Conservation (phyloP, 805 yeast species). For the Cyberlindnera meyerae region DNA sequence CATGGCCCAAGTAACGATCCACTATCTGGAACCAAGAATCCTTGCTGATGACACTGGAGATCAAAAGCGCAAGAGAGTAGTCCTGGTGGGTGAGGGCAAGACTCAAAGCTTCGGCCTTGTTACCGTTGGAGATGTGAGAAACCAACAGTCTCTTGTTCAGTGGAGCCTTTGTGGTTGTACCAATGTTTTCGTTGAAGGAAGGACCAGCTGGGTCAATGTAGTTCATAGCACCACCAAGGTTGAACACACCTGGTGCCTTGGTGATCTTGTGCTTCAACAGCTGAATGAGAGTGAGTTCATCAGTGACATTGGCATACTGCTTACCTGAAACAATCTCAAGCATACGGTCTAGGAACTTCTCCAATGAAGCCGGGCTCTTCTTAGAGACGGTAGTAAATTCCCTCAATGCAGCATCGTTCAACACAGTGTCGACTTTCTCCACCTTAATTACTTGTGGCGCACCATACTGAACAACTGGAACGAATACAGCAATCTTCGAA, state of each 20-base stretch:
- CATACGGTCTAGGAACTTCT: slow-evolving; percentile 23
- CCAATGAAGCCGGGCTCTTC: slow-evolving; percentile 26
- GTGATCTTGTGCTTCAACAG: slow-evolving; percentile 23
- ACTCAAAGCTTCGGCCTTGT: slow-evolving; percentile 59
- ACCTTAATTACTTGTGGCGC: slow-evolving; percentile 36
- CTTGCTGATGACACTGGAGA: slow-evolving; percentile 63
- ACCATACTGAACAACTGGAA: slow-evolving; percentile 30
- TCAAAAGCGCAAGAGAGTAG: slow-evolving; percentile 72
- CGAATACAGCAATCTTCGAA: slow-evolving; percentile 38
- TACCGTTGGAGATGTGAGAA: slow-evolving; percentile 66
- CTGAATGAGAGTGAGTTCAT: slow-evolving; percentile 60
- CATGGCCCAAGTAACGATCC: slow-evolving; percentile 49
- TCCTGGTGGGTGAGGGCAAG: slow-evolving; percentile 58
- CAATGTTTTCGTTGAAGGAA: slow-evolving; percentile 1
- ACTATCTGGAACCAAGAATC: slow-evolving; percentile 56
- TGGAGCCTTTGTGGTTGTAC: slow-evolving; percentile 16
- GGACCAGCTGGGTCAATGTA: slow-evolving; percentile 12
- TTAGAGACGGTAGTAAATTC: slow-evolving; percentile 32
- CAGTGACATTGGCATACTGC: slow-evolving; percentile 43
- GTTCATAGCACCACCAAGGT: slow-evolving; percentile 19
- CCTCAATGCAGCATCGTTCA: slow-evolving; percentile 30
- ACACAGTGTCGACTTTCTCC: slow-evolving; percentile 28
- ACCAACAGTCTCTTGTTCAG: slow-evolving; percentile 31
- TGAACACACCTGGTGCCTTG: slow-evolving; percentile 14
- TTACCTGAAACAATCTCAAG: slow-evolving; percentile 7